phyloP scores from a whole-genome alignment of 2,329 filamentous ascomycete genomes.

The Fusarium beomiforme region DNA sequence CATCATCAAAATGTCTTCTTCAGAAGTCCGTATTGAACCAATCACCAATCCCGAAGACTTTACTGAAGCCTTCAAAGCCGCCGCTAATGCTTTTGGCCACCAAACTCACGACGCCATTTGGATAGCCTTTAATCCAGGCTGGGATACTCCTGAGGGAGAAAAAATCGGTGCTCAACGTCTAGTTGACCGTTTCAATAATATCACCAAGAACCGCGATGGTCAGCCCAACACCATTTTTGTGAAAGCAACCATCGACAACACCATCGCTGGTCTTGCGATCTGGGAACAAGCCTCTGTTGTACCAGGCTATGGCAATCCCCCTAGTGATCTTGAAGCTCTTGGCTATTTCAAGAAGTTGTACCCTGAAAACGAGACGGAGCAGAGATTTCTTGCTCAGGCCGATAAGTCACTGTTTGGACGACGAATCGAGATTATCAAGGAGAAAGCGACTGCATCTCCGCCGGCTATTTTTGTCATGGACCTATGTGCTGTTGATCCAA shows the following conservation, averaged over 20 bases:
- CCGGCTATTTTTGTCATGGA: slow-evolving; percentile 62
- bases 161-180: slow-evolving; percentile 50
- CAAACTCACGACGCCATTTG: slow-evolving; percentile 63
- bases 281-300: slow-evolving; percentile 64
- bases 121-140: slow-evolving; percentile 62
- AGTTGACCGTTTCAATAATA: slow-evolving; percentile 52
- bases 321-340: slow-evolving; percentile 43
- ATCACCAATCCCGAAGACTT: slow-evolving; percentile 45
- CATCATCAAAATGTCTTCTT: not conserved
- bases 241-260: slow-evolving; percentile 59
- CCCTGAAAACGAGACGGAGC: slow-evolving; percentile 55
- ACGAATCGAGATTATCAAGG: slow-evolving; percentile 53
- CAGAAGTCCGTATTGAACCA: slow-evolving; percentile 40
- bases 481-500: slow-evolving; percentile 62
- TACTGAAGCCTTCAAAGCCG: slow-evolving; percentile 37
- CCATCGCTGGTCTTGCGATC: slow-evolving; percentile 63
- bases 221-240: slow-evolving; percentile 61
- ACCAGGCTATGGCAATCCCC: slow-evolving; percentile 57
- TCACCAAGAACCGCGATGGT: slow-evolving; percentile 54
- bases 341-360: slow-evolving; percentile 51
- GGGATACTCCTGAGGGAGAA: slow-evolving; percentile 61
- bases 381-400: slow-evolving; percentile 58
- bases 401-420: slow-evolving; percentile 55
- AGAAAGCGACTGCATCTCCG: slow-evolving; percentile 50
- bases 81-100: slow-evolving; percentile 55